phyloP scores from a whole-genome alignment of 2,329 filamentous ascomycete genomes.

The Sclerotinia nivalis region DNA sequence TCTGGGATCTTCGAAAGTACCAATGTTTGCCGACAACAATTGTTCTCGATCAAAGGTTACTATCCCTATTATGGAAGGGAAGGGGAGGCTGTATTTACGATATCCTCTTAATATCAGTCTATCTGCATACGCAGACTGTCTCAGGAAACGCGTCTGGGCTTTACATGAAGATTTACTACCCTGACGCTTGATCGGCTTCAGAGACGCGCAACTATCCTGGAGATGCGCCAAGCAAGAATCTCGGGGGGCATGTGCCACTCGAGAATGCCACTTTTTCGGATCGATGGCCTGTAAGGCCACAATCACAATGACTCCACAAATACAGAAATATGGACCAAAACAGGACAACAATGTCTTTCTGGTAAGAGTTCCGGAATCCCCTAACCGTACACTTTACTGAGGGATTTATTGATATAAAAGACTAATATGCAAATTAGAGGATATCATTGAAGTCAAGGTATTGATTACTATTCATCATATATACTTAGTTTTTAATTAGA shows the following conservation, averaged over 20 bases:
- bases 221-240: fast-evolving
- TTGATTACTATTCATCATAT: too few relatives aligned
- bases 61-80: not conserved
- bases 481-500: too few relatives aligned
- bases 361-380: not conserved
- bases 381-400: too few relatives aligned
- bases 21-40: not conserved
- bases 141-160: not conserved
- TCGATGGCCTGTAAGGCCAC: not conserved
- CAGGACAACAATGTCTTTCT: fast-evolving
- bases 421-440: too few relatives aligned
- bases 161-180: not conserved
- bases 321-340: fast-evolving
- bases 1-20: not conserved
- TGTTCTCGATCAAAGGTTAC: not conserved
- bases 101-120: fast-evolving
- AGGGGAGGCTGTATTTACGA: not conserved
- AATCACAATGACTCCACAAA: not conserved
- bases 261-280: not conserved
- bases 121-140: not conserved
- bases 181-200: fast-evolving
- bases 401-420: too few relatives aligned
- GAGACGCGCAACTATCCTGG: not conserved
- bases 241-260: not conserved
- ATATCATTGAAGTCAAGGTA: too few relatives aligned